Evolutionary conservation across 129 eudicot species (phyloP).

Genomic region (Chrysanthemum makinoi): DNA sequence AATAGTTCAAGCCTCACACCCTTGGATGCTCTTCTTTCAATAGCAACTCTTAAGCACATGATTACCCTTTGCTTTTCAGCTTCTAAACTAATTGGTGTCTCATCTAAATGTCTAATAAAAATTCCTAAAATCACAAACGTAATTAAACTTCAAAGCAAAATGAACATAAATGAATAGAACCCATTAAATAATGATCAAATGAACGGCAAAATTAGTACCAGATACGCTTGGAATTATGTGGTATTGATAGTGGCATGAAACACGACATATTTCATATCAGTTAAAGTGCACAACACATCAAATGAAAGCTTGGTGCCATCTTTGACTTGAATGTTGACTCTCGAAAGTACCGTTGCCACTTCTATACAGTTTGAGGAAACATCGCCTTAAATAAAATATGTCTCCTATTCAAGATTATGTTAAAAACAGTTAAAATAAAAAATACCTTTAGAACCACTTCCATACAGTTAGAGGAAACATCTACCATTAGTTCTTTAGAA

Average conservation of each 20-base stretch:
- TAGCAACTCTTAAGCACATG: slow-evolving; percentile 63
- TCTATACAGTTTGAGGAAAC: too few relatives aligned
- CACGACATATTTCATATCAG: slow-evolving; percentile 79
- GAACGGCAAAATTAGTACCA: slow-evolving; percentile 43
- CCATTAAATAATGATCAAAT: too few relatives aligned
- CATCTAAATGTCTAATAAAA: slow-evolving; percentile 70
- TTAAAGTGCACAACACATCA: slow-evolving; percentile 78
- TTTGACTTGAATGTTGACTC: slow-evolving; percentile 67
- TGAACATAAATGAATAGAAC: neutral
- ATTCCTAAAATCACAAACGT: slow-evolving; percentile 50
- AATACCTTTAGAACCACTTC: too few relatives aligned
- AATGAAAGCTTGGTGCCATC: slow-evolving; percentile 74
- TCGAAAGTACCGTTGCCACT: too few relatives aligned
- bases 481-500: too few relatives aligned
- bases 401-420: too few relatives aligned
- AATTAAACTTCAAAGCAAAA: slow-evolving; percentile 7
- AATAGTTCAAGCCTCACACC: slow-evolving; percentile 67
- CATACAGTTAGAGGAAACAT: too few relatives aligned
- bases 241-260: slow-evolving; percentile 79
- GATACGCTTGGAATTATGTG: slow-evolving; percentile 40
- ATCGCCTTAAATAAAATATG: too few relatives aligned
- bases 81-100: slow-evolving; percentile 77
- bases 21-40: slow-evolving; percentile 82
- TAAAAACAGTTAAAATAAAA: too few relatives aligned
- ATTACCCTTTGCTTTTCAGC: slow-evolving; percentile 78